Evolutionary conservation across 1,284 basidiomycete genomes (phyloP).

Genomic region (Ustilago tritici): DNA sequence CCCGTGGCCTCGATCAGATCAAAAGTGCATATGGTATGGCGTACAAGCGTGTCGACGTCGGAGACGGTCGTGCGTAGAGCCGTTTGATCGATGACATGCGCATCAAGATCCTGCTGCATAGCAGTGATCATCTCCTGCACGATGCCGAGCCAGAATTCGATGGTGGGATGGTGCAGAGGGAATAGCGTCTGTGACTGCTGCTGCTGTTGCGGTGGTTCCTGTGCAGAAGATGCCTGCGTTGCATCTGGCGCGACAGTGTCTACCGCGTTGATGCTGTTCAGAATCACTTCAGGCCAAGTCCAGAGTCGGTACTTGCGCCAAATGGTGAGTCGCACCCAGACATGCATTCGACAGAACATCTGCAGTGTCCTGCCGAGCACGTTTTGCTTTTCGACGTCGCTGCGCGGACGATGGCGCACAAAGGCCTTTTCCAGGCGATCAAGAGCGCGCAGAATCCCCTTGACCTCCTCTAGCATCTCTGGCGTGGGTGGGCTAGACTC

Average conservation of each 20-base stretch:
- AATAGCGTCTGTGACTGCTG: slow-evolving; percentile 11
- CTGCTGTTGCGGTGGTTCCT: neutral
- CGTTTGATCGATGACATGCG: slow-evolving; percentile 28
- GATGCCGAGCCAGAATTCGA: slow-evolving; percentile 43
- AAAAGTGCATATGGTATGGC: slow-evolving; percentile 26
- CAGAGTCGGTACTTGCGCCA: slow-evolving; percentile 52
- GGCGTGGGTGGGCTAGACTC: slow-evolving; percentile 7
- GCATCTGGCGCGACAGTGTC: neutral
- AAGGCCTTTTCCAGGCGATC: slow-evolving; percentile 40
- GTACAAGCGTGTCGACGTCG: slow-evolving; percentile 37
- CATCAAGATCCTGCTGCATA: slow-evolving; percentile 41
- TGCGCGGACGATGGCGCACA: slow-evolving; percentile 37
- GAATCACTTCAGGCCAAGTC: neutral
- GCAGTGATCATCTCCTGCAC: slow-evolving; percentile 28
- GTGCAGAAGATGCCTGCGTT: neutral
- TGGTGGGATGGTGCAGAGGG: slow-evolving; percentile 37
- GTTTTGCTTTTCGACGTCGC: slow-evolving; percentile 32
- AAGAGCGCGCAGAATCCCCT: slow-evolving; percentile 17
- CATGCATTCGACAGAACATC: slow-evolving; percentile 54
- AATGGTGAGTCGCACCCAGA: slow-evolving; percentile 48
- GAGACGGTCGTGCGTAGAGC: slow-evolving; percentile 17
- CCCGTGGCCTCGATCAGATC: slow-evolving; percentile 30
- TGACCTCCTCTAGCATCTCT: slow-evolving; percentile 28
- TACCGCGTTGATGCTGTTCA: neutral
- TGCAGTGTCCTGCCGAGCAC: slow-evolving; percentile 47